Conservation (phyloP, 768 basidiomycete species). For the Amylocystis lapponica region DNA sequence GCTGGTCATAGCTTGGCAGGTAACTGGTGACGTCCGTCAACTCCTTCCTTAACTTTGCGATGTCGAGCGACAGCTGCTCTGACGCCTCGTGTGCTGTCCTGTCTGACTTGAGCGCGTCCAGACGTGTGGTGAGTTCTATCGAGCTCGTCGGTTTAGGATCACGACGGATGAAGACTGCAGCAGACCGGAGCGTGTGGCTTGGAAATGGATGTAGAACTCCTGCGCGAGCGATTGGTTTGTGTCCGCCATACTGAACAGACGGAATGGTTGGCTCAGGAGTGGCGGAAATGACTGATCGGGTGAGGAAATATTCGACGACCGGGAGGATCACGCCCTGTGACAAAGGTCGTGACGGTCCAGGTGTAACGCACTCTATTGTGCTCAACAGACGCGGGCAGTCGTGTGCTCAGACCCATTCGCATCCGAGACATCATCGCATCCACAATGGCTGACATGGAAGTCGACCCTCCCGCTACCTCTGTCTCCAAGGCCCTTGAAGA, state of each 20-base stretch:
- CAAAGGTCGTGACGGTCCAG: too few relatives aligned
- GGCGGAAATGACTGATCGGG: too few relatives aligned
- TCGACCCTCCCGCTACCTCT: constrained; percentile 48
- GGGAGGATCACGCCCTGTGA: too few relatives aligned
- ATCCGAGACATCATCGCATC: too few relatives aligned
- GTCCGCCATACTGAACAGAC: constrained; percentile 13
- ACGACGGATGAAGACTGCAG: constrained; percentile 15
- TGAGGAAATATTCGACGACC: too few relatives aligned
- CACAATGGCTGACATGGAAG: constrained; percentile 62
- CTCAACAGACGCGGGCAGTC: too few relatives aligned
- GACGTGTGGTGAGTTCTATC: constrained; percentile 44
- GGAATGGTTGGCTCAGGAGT: too few relatives aligned
- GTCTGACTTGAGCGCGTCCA: constrained; percentile 34
- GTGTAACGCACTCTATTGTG: too few relatives aligned
- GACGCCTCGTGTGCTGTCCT: constrained; percentile 24
- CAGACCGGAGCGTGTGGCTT: constrained; percentile 46
- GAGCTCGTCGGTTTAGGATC: constrained; percentile 5
- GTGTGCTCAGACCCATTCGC: too few relatives aligned
- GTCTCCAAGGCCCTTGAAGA: constrained; percentile 41
- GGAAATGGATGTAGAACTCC: constrained; percentile 45
- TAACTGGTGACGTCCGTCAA: constrained; percentile 59
- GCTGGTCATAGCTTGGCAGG: constrained; percentile 69
- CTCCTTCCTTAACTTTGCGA: constrained; percentile 55
- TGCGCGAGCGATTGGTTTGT: constrained; percentile 41
- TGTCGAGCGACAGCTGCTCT: constrained; percentile 40